Base-by-base conservation (phyloP, 2,329 filamentous ascomycete genomes). In the Verticillium klebahnii region DNA sequence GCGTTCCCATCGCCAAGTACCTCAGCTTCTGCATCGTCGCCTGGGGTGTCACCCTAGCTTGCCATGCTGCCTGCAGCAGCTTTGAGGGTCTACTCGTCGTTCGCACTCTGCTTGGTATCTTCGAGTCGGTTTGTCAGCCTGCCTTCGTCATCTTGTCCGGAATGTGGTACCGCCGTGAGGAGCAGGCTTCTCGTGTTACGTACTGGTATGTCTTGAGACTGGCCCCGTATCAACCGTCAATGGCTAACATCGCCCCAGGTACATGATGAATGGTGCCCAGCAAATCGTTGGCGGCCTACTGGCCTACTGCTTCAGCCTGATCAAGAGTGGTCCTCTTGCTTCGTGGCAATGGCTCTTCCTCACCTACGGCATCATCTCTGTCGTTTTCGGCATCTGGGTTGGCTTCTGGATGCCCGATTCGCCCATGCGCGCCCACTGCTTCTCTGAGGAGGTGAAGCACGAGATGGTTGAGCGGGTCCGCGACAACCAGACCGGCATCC, bases 181-280 rank as follows among this genome's bases (percentile, higher is more conserved):
- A 91, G 67, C 89, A 91, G 69, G 83, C 87, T 0, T 73, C 82
- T 0, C 83, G 85, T 5, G 87, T 91, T 3, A 89, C 87, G 0
- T 90, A 86, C 72, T 91, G 89, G 88, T 85, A 79, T 64, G 67
- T 64, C 29, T 4, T 29, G 29, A 29, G 29, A 5, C 23, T 29
- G 45, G 15, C 15, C 19, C 31, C 29, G 8, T 8, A 34, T 57
- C 50, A 54, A 15, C 23, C 25, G 15, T 2, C 11, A 5, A 31
- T 31, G 2, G 19, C 50, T 12, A 12, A 54, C 31, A n/a, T 5
- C 23, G 56, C 32, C 31, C 9, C 29, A 63, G 77, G 74, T 89
- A 89, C 72, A 90, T 90, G 85, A 91, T 91, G 87, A 92, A 91
- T 70, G 89, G 89, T 2, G 82, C 80, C 1, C 89, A 91, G 69